Evolutionary conservation across 1,284 basidiomycete species (phyloP), one percentile per base, ranked within the genome.

Genomic region (Coriolopsis trogii): DNA sequence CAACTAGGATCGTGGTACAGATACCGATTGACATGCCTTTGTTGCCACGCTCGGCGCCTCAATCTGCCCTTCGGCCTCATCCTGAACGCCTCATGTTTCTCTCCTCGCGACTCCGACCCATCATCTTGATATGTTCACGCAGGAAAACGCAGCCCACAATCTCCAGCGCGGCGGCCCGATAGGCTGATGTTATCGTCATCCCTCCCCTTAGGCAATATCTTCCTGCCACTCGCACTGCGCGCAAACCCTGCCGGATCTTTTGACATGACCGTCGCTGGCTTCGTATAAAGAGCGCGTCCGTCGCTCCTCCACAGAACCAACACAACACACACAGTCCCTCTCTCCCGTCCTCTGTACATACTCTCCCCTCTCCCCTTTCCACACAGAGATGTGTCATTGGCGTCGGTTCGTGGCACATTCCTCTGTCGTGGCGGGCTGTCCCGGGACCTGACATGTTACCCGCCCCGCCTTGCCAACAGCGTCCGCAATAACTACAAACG

Each of bases 401-500:
- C 76, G 80, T 69, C 80, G 82, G 82, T 84, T 58, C 62, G 76
- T 64, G 39, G 42, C 44, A 18, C 55, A 36, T 46, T 41, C 31
- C 55, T 41, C 28, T 30, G 40, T 18, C 39, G 31, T 39, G 41
- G 48, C 44, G 37, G 20, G 26, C 9, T 20, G n/a, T 39, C 36
- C 46, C 46, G 13, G 30, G 42, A 15, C 40, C 49, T 42, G 24
- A 25, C 54, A 24, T 63, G n/a, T n/a, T n/a, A n/a, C n/a, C n/a
- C n/a, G n/a, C n/a, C n/a, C n/a, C n/a, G n/a, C n/a, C n/a, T n/a
- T n/a, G n/a, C n/a, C n/a, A n/a, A n/a, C n/a, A 83, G 81, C 63
- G 79, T 85, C 51, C 77, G 78, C 60, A 78, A 85, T 60, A 74
- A 71, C 51, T 87, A 79, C 63, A 73, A 70, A 49, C 68, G 65